A percentile compares a stretch with the other conserved stretches of the same genome.
These are phyloP conservation scores for Samsoniella hepiali DNA, from an alignment of 2,329 filamentous ascomycete species.

Conservation along the genomic window DNA sequence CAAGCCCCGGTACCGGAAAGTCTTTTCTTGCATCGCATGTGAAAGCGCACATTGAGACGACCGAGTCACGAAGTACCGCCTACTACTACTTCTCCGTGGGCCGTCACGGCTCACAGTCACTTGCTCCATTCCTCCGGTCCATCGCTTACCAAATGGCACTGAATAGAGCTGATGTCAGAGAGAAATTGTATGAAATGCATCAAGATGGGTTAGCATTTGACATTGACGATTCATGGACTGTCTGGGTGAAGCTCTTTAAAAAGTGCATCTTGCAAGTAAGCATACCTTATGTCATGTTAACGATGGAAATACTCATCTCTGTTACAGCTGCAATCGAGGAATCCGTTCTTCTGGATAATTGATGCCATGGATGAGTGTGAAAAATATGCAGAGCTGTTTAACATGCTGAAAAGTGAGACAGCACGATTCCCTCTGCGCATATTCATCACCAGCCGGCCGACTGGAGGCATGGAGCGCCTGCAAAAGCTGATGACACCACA, in stretches of 20 bases:
- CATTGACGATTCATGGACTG: constrained; percentile 26
- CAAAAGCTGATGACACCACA: not conserved
- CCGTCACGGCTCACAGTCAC: constrained; percentile 17
- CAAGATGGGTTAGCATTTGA: constrained; percentile 25
- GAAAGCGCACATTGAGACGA: not conserved
- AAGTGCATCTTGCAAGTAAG: constrained; percentile 29
- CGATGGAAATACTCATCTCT: no score
- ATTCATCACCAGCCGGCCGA: constrained; percentile 29
- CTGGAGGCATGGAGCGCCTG: constrained; percentile 23
- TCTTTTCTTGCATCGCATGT: not conserved
- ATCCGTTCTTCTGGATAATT: constrained; percentile 30
- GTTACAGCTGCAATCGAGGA: no score
- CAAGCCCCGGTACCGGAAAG: not conserved
- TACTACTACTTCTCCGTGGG: constrained; percentile 26
- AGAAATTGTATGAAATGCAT: constrained; percentile 24
- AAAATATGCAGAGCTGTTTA: constrained; percentile 25
- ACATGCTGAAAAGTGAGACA: constrained; percentile 24
- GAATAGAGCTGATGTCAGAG: constrained; percentile 23
- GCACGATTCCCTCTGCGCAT: constrained; percentile 27
- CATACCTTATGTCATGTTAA: not conserved
- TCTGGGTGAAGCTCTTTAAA: constrained; percentile 35
- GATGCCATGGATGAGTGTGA: constrained; percentile 36
- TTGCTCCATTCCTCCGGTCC: constrained; percentile 25
- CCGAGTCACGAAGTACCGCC: not conserved
- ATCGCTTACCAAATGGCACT: constrained; percentile 35